Base-by-base conservation (phyloP, 305 asterid species). In the Fraxinus velutina region DNA sequence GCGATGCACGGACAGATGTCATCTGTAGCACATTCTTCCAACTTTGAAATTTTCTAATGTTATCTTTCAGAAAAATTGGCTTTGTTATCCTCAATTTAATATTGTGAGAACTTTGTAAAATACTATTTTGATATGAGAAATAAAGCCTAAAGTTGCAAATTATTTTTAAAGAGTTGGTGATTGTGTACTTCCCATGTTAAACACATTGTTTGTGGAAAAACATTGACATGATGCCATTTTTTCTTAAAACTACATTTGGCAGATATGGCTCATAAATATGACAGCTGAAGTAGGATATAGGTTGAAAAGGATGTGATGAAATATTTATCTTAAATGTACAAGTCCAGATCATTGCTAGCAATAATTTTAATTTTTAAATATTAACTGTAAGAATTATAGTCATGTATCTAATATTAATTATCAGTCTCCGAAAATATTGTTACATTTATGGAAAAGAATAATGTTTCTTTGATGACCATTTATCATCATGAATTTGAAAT, bases 131-230 rank as follows among this genome's bases (percentile, higher is more conserved):
- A 68, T 68, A 29, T 68, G 39, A 68, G 39, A 64, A 27, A 27
- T 27, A 12, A 29, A 68, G 39, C 10, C 8, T 27, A 0, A 68
- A 66, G 68, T 19, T 60, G 30, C 29, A 21, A 7, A 64, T 64
- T 64, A 64, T 64, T 64, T 64, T 71, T 71, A 5, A 71, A 71
- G 75, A 71, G 22, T 71, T 71, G 75, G 44, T 32, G 76, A 71
- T 15, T 33, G 6, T 3, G 24, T 71, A 33, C 76, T 15, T 71
- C 8, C 76, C 42, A 71, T 71, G 76, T 19, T 33, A 2, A 71
- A 0, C 47, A 30, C 22, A 3, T 30, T n/a, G 13, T 71, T 30
- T 71, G 76, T 7, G 47, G 76, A 10, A 24, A 64, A 66, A 9
- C 34, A 66, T 66, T 27, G 73, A 71, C 47, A 32, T 33, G 12